Evolutionary conservation across 306 rosid species (phyloP).

Genomic region (Cercis canadensis): DNA sequence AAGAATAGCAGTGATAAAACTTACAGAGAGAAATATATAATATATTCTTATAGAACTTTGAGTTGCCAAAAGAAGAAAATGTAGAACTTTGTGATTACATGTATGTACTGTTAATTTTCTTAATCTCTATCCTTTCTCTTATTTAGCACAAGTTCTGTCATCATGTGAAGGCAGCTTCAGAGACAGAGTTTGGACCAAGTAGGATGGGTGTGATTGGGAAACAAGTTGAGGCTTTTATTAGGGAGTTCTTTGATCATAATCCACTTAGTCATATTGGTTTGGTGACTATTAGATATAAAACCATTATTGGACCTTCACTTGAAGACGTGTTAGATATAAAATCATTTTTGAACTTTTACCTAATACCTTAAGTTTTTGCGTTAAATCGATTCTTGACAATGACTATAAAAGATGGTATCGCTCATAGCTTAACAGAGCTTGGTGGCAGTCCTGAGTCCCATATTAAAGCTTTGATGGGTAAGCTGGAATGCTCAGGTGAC

Average conservation of each 20-base stretch:
- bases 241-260: slow-evolving; percentile 94
- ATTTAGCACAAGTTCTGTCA: slow-evolving; percentile 35
- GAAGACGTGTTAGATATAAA: too few relatives aligned
- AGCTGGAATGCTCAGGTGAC: slow-evolving; percentile 94
- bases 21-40: background rate
- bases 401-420: slow-evolving; percentile 92
- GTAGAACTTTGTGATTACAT: too few relatives aligned
- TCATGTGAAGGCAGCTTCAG: slow-evolving; percentile 85
- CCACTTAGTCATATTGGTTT: slow-evolving; percentile 93
- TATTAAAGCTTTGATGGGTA: slow-evolving; percentile 85
- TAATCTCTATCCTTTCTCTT: background rate
- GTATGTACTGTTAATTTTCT: too few relatives aligned
- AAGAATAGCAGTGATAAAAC: slow-evolving; percentile 12
- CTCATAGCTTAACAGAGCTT: slow-evolving; percentile 81
- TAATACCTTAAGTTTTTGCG: too few relatives aligned
- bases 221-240: slow-evolving; percentile 78
- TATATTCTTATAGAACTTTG: background rate
- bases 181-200: slow-evolving; percentile 85
- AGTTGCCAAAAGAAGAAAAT: background rate
- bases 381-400: too few relatives aligned
- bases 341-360: too few relatives aligned
- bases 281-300: slow-evolving; percentile 71
- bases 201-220: slow-evolving; percentile 87
- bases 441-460: slow-evolving; percentile 99
- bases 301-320: too few relatives aligned